Evolutionary conservation across 768 basidiomycete species (phyloP), one percentile per base, ranked within the genome.

Genomic region (Collybia mongolica): DNA sequence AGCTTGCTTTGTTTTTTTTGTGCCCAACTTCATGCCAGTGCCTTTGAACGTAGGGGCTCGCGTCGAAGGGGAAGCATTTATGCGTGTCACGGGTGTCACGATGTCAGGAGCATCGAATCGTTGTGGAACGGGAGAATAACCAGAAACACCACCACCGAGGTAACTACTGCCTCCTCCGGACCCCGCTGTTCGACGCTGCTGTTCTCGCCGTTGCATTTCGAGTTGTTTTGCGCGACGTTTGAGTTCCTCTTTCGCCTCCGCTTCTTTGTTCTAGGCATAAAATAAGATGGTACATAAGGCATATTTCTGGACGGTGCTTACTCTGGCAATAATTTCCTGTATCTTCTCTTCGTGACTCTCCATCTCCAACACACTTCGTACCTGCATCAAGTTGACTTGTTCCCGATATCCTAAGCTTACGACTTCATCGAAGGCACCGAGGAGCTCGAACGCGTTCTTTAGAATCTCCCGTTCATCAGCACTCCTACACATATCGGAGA

Each of bases 231-330:
- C 95, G 24, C 96, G 88, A 36, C 97, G 85, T 67, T 98, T 98
- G 64, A 99, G 87, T 63, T 98, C 96, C 66, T 99, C 97, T 66
- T 99, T 99, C 2, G 96, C 97, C 62, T 99, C 97, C 5, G 93
- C 93, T 71, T 99, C 97, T 71, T 98, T 98, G 76, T 99, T 98
- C 88, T 95, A 56, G 12, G 20, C 43, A 37, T 23, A 20, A 41
- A 44, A 28, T 14, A 46, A 35, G 32, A 43, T 47, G 41, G 48
- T 26, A 26, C 1, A 18, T 17, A 22, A 53, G 37, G 39, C 46
- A 32, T 6, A 32, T 6, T 6, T 32, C 32, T 6, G 45, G 36
- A 42, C 8, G 5, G 35, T 35, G 70, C 86, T 53, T 64, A 94
- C 93, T 68, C 90, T 80, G 9, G 94, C 90, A 58, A 98, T 99